These are phyloP conservation scores for Erysiphe pulchra DNA, from an alignment of 2,329 filamentous ascomycete species.

Conservation along the genomic window DNA sequence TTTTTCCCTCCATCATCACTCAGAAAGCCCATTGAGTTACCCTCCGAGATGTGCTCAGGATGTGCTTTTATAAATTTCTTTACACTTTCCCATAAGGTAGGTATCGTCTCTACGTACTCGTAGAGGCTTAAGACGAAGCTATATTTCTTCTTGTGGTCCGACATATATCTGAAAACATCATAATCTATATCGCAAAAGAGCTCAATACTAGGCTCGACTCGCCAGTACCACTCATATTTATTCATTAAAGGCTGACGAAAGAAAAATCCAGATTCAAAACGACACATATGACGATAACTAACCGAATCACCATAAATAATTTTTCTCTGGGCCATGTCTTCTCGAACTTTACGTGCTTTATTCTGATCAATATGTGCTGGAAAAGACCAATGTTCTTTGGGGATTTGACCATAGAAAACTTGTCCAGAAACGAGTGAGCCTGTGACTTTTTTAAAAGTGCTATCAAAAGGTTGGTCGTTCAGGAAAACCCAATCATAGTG, in stretches of 20 bases:
- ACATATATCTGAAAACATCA: constrained; percentile 92
- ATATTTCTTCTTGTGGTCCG: constrained; percentile 93
- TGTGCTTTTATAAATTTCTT: constrained; percentile 84
- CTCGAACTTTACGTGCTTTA: constrained; percentile 66
- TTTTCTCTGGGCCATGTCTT: constrained; percentile 82
- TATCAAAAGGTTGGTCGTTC: constrained; percentile 86
- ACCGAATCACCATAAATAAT: constrained; percentile 96
- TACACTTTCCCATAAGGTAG: constrained; percentile 80
- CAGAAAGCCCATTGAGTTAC: constrained; percentile 75
- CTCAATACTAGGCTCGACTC: constrained; percentile 89
- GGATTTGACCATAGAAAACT: constrained; percentile 74
- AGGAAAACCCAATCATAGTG: constrained; percentile 99
- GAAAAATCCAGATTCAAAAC: constrained; percentile 97
- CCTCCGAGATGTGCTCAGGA: constrained; percentile 63
- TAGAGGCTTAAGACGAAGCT: constrained; percentile 87
- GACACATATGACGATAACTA: constrained; percentile 98
- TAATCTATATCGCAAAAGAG: constrained; percentile 90
- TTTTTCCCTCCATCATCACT: constrained; percentile 76
- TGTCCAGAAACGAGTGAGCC: constrained; percentile 73
- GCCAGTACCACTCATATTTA: constrained; percentile 99
- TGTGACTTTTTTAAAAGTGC: constrained; percentile 81
- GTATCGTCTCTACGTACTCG: constrained; percentile 86
- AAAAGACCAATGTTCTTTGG: constrained; percentile 89
- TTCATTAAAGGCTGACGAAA: constrained; percentile 84
- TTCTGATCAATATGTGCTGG: constrained; percentile 89